phyloP scores from a whole-genome alignment of 306 rosid species.

The Prunus kanzakura region DNA sequence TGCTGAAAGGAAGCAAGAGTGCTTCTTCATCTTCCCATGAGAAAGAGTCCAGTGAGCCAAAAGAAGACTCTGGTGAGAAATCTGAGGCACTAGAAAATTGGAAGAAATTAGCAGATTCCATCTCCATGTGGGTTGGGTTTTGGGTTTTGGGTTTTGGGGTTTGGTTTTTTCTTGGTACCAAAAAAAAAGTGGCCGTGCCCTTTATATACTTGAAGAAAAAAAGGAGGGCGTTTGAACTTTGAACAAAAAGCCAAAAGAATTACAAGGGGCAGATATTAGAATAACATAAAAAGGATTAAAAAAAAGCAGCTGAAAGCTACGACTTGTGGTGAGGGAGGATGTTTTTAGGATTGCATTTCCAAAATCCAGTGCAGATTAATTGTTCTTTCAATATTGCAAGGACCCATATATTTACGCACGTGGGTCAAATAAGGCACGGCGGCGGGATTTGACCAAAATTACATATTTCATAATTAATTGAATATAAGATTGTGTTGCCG shows the following conservation, averaged over 20 bases:
- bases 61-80: constrained; percentile 28
- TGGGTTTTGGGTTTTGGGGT: not conserved
- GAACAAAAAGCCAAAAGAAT: not conserved
- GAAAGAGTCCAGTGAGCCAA: constrained; percentile 13
- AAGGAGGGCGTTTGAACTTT: not conserved
- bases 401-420: constrained; percentile 17
- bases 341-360: not conserved
- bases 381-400: not conserved
- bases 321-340: constrained; percentile 24
- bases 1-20: constrained; percentile 4
- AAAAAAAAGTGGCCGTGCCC: not conserved
- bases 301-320: not conserved
- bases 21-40: constrained; percentile 21
- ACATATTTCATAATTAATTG: not conserved
- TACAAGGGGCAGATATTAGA: not conserved
- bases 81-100: constrained; percentile 14
- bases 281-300: not conserved
- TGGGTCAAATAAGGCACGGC: constrained; percentile 37
- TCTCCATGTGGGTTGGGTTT: not conserved
- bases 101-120: constrained; percentile 19
- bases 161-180: not conserved
- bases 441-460: constrained; percentile 29
- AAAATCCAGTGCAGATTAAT: not conserved
- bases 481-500: not conserved
- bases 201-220: constrained; percentile 31